A percentile compares a stretch with the other conserved stretches of the same genome.
These are phyloP conservation scores for Coccomyxa sp. DNA, from an alignment of 139 green algal genomes.

Conservation along the genomic window DNA sequence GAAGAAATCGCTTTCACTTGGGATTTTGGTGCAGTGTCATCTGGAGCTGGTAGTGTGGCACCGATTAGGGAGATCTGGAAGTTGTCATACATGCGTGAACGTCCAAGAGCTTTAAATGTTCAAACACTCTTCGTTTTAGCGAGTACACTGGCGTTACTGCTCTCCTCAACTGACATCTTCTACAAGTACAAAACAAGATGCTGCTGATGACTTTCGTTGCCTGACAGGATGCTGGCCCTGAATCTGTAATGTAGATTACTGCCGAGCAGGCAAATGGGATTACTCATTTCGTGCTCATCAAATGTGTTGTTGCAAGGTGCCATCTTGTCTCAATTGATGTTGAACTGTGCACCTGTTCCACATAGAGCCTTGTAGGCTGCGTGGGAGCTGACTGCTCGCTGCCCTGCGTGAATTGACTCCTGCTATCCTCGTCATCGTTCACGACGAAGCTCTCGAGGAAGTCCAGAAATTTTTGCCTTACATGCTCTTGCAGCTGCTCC, in stretches of 20 bases:
- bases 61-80: background rate
- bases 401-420: conserved; percentile 3
- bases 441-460: conserved; percentile 23
- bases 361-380: conserved; percentile 12
- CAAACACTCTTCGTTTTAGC: background rate
- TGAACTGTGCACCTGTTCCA: conserved; percentile 27
- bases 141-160: no score
- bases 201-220: no score
- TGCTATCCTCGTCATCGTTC: background rate
- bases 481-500: background rate
- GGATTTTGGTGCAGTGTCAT: background rate
- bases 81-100: background rate
- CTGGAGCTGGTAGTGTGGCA: background rate
- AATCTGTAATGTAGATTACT: background rate
- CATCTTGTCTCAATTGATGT: background rate
- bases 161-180: background rate
- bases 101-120: background rate
- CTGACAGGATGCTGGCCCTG: background rate
- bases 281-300: background rate
- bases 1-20: no score
- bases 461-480: conserved; percentile 18
- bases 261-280: background rate
- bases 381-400: background rate
- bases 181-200: background rate
- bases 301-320: background rate